Base-by-base conservation (phyloP, 1,284 basidiomycete genomes). In the Stereum hirsutum region DNA sequence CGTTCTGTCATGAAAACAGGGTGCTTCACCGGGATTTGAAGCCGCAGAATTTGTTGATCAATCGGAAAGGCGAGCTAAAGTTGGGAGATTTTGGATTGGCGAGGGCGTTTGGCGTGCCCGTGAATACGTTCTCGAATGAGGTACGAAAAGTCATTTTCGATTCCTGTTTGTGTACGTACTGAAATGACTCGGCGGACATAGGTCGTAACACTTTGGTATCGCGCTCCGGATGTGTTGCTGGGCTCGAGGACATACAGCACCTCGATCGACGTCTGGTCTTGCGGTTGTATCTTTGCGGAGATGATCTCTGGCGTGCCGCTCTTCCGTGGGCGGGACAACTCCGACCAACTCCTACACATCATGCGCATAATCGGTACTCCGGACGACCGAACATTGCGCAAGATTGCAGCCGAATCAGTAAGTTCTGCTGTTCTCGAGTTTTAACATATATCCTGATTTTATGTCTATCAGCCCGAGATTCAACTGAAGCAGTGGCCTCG, bases 131-230 rank as follows among this genome's bases (percentile, higher is more conserved):
- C 62, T 93, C 89, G 1, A 95, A 96, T 61, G 92, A 96, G 72
- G 92, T 82, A 51, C 51, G n/a, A n/a, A n/a, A n/a, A n/a, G n/a
- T n/a, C n/a, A n/a, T n/a, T n/a, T n/a, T n/a, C n/a, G n/a, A 50
- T 40, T 47, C 14, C 46, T 42, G 15, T 35, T n/a, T 26, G n/a
- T 14, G 21, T 26, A 38, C 4, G n/a, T 38, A 24, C 20, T 12
- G 14, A 36, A 15, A 20, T 20, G 19, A 1, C 11, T 15, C 26
- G 25, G 45, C 11, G 27, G 23, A 6, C 27, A 3, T 49, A 93
- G 90, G 91, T 95, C 46, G 96, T 99, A 24, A 99, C 96, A 5
- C 71, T 99, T 11, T 99, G 96, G 96, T 99, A 99, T 64, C 89
- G 96, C 44, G 95, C 96, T 0, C 96, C 96, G 1, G 96, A 99